Evolutionary conservation across 805 yeast genomes (phyloP).

Genomic region (Priceomyces haplophilus): DNA sequence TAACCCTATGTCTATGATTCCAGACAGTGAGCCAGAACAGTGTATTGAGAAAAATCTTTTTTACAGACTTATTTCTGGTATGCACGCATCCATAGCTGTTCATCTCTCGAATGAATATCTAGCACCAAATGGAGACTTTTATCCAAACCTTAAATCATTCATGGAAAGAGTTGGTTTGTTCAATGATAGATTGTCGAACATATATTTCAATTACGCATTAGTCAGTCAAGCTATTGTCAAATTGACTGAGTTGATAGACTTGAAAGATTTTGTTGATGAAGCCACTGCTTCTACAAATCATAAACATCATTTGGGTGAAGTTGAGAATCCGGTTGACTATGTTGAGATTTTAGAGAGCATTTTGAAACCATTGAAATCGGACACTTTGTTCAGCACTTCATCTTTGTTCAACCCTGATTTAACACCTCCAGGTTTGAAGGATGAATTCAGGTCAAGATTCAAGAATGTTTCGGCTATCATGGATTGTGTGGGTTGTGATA

Average conservation of each 20-base stretch:
- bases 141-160: slow-evolving; percentile 76
- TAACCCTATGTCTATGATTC: slow-evolving; percentile 34
- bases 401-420: slow-evolving; percentile 45
- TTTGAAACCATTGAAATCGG: slow-evolving; percentile 38
- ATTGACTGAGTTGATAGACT: slow-evolving; percentile 29
- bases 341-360: slow-evolving; percentile 29
- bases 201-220: slow-evolving; percentile 89
- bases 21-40: slow-evolving; percentile 37
- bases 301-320: slow-evolving; percentile 47
- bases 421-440: slow-evolving; percentile 57
- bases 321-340: slow-evolving; percentile 37
- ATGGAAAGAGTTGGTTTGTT: slow-evolving; percentile 86
- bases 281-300: slow-evolving; percentile 18
- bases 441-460: slow-evolving; percentile 82
- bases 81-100: slow-evolving; percentile 94
- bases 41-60: slow-evolving; percentile 88
- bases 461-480: slow-evolving; percentile 86
- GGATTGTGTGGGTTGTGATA: slow-evolving; percentile 98
- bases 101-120: slow-evolving; percentile 85
- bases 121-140: slow-evolving; percentile 73
- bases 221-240: slow-evolving; percentile 79
- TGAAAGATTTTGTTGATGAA: slow-evolving; percentile 24
- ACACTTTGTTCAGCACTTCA: slow-evolving; percentile 45
- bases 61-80: slow-evolving; percentile 81
- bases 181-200: slow-evolving; percentile 84